Base-by-base conservation (phyloP, 2,329 filamentous ascomycete genomes). In the Beauveria caledonica region DNA sequence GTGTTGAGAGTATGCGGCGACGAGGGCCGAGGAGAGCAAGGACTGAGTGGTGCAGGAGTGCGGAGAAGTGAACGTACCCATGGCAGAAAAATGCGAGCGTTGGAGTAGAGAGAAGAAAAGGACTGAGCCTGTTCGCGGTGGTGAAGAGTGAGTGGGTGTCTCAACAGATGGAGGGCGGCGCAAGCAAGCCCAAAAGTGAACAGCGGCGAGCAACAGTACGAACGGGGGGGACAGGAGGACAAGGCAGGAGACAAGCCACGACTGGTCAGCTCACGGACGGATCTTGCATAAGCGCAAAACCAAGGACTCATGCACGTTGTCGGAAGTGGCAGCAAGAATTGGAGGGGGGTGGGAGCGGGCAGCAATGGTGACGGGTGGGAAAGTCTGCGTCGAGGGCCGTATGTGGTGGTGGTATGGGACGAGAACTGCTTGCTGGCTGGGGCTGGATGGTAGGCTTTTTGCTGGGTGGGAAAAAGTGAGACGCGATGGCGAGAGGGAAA, bases 221-320 rank as follows among this genome's bases (percentile, higher is more conserved):
- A 60, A 65, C 64, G 62, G 65, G 68, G 60, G 62, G 64, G 67
- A 50, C 59, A 62, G 64, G 67, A 49, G 59, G 62, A 36, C 33
- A 40, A 40, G 64, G 63, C 62, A 64, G 64, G 63, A 62, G 19
- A 60, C 58, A 55, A 56, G 58, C 51, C 58, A 60, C 58, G 60
- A 62, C 60, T 66, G 68, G 68, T 71, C 67, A 69, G 67, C 64
- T 64, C 66, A 68, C 63, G 65, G 66, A 68, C 64, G 64, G 66
- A 64, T 69, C 64, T 71, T 68, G 69, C 69, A 69, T 71, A 66
- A 66, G 70, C 64, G 67, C 67, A 69, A 69, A 67, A 62, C 54
- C 45, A 48, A 64, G 62, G 65, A 66, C 68, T 66, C 68, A 71
- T 69, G 67, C 68, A 71, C 66, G 67, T 68, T 54, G 65, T 68